A percentile compares a stretch with the other conserved stretches of the same genome.
Conservation (phyloP, 1,139 yeast genomes). For the Lizanozyma gosingica region DNA sequence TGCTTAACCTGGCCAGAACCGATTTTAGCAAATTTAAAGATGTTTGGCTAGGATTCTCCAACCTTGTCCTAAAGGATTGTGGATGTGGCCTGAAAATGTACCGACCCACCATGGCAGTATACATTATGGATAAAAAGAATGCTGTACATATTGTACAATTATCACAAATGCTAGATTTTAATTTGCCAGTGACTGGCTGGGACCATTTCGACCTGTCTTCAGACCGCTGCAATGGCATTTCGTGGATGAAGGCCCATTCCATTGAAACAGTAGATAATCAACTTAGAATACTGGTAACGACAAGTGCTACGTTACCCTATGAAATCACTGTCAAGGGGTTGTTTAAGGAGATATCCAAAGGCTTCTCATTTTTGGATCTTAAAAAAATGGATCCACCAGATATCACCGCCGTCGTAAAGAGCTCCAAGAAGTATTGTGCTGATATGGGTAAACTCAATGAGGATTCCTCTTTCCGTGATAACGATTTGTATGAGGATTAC, state of each 20-base stretch:
- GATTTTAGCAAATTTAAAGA: not conserved
- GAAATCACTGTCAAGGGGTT: not conserved
- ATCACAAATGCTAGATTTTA: not conserved
- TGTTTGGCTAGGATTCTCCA: not conserved
- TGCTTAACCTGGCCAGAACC: not conserved
- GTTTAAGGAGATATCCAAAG: not conserved
- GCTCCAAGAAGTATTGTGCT: not conserved
- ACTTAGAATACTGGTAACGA: not conserved
- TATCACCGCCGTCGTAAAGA: not conserved
- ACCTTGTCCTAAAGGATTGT: not conserved
- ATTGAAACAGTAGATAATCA: not conserved
- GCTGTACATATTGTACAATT: not conserved
- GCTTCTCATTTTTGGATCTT: not conserved
- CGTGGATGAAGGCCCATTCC: not conserved
- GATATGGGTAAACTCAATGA: too few species aligned
- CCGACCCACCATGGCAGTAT: not conserved
- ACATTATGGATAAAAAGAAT: not conserved
- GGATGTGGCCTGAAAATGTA: not conserved
- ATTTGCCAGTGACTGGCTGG: not conserved
- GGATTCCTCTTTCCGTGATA: too few species aligned
- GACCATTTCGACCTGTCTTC: not conserved
- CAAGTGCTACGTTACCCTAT: not conserved
- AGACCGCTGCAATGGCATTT: not conserved
- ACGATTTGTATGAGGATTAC: not conserved
- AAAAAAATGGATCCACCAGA: not conserved